A percentile compares a stretch with the other conserved stretches of the same genome.
These are phyloP conservation scores for Clonostachys sp. DNA, from an alignment of 2,329 filamentous ascomycete genomes.

Conservation along the genomic window DNA sequence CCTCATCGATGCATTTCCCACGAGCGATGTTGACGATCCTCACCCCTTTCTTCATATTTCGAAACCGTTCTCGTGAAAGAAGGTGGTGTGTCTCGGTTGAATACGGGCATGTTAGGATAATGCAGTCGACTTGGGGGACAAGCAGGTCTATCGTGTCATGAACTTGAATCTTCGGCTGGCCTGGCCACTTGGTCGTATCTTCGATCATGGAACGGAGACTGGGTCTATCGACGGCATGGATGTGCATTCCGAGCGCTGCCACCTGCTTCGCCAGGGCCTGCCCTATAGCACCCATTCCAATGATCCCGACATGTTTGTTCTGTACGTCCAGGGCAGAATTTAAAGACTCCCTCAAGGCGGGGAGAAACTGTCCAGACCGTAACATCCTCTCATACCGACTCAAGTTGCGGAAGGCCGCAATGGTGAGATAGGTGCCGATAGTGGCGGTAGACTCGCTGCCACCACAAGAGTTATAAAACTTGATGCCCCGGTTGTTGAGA, in stretches of 20 bases:
- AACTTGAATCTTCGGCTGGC: conserved; percentile 22
- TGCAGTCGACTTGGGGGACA: conserved; percentile 29
- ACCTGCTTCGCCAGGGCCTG: conserved; percentile 7
- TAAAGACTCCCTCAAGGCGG: conserved; percentile 5
- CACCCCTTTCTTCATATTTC: conserved; percentile 6
- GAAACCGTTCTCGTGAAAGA: conserved; percentile 2
- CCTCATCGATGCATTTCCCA: conserved; percentile 5
- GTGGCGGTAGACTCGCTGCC: conserved; percentile 45
- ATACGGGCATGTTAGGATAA: conserved; percentile 15
- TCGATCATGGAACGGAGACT: no score
- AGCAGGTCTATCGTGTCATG: conserved; percentile 26
- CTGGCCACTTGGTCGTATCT: neutral
- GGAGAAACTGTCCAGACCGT: no score
- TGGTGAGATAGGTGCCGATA: conserved; percentile 28
- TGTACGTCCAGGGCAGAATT: conserved; percentile 28
- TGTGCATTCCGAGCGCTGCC: conserved; percentile 35
- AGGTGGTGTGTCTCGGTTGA: conserved; percentile 9
- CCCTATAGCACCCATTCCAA: conserved; percentile 37
- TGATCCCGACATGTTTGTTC: conserved; percentile 33
- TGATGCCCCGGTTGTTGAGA: conserved; percentile 35
- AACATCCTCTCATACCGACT: conserved; percentile 25
- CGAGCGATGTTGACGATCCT: conserved; percentile 9
- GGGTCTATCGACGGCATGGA: conserved; percentile 23
- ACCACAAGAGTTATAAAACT: conserved; percentile 50
- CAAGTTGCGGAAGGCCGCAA: conserved; percentile 35